A percentile compares a stretch with the other conserved stretches of the same genome.
Conservation (phyloP, 805 yeast species). For the Saccharomycopsis schoenii region DNA sequence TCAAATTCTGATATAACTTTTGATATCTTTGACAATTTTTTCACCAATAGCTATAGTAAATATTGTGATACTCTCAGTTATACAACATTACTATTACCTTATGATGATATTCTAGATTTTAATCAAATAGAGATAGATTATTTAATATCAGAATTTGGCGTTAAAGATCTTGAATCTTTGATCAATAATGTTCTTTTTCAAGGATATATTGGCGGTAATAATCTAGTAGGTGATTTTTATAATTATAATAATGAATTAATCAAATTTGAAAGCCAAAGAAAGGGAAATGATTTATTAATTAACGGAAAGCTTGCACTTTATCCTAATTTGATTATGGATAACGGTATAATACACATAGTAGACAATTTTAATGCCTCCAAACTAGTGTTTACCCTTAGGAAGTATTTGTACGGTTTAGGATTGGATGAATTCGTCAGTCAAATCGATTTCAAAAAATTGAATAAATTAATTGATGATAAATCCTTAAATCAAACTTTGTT, state of each 20-base stretch:
- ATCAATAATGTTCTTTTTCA: constrained; percentile 29
- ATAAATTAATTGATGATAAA: constrained; percentile 45
- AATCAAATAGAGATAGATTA: constrained; percentile 39
- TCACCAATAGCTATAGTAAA: constrained; percentile 1
- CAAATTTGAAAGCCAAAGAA: constrained; percentile 20
- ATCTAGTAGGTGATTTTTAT: background rate
- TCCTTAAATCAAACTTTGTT: constrained; percentile 51
- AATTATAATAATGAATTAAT: constrained; percentile 24
- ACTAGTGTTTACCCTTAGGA: constrained; percentile 41
- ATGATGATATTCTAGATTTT: constrained; percentile 30
- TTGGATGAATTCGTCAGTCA: constrained; percentile 63
- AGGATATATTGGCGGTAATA: constrained; percentile 37
- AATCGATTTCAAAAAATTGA: constrained; percentile 47
- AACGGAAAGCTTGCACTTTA: constrained; percentile 28
- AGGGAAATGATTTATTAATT: constrained; percentile 29
- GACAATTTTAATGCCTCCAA: constrained; percentile 24
- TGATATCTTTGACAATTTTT: background rate
- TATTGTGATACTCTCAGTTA: constrained; percentile 19
- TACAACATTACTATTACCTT: constrained; percentile 38
- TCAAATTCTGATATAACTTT: background rate
- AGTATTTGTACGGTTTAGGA: constrained; percentile 48
- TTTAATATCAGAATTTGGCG: constrained; percentile 27
- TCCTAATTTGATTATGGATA: constrained; percentile 34
- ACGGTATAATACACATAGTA: constrained; percentile 44
- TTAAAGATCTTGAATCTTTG: constrained; percentile 22